These are phyloP conservation scores for Ogataea parapolymorpha DNA, from an alignment of 805 yeast genomes.

Conservation along the genomic window DNA sequence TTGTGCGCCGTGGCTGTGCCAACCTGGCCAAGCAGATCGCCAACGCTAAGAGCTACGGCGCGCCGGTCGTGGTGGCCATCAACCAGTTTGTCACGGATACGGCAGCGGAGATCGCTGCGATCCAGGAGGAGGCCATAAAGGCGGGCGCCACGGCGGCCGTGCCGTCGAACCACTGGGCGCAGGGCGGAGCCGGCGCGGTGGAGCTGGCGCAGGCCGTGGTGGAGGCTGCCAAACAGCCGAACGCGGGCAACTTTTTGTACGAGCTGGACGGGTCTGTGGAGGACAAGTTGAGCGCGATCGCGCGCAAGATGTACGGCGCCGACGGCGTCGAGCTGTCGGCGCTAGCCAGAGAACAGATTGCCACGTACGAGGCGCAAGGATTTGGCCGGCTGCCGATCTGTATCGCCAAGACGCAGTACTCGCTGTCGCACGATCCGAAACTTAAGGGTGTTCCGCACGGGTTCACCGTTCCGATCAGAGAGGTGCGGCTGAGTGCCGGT, in stretches of 20 bases:
- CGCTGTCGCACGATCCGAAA: slow-evolving; percentile 77
- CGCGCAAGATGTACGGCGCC: slow-evolving; percentile 77
- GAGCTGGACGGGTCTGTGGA: slow-evolving; percentile 57
- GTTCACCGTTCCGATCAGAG: slow-evolving; percentile 77
- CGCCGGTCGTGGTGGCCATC: slow-evolving; percentile 80
- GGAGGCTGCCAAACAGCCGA: slow-evolving; percentile 48
- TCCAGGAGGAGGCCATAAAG: slow-evolving; percentile 61
- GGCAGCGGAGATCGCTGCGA: slow-evolving; percentile 62
- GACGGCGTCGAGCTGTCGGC: slow-evolving; percentile 64
- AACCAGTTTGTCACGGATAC: slow-evolving; percentile 76
- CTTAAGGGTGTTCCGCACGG: slow-evolving; percentile 83
- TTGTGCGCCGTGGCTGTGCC: slow-evolving; percentile 66
- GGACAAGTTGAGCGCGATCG: slow-evolving; percentile 63
- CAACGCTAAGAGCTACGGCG: slow-evolving; percentile 67
- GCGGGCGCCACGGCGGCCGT: slow-evolving; percentile 82
- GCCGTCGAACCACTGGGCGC: slow-evolving; percentile 82
- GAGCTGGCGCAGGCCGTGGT: slow-evolving; percentile 71
- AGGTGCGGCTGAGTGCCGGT: slow-evolving; percentile 80
- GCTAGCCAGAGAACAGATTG: slow-evolving; percentile 67
- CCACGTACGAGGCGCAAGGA: slow-evolving; percentile 67
- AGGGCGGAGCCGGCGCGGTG: slow-evolving; percentile 81
- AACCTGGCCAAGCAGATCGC: slow-evolving; percentile 75
- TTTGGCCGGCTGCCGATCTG: slow-evolving; percentile 77
- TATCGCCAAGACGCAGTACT: slow-evolving; percentile 83
- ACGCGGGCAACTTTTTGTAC: slow-evolving; percentile 48